A percentile compares a stretch with the other conserved stretches of the same genome.
phyloP scores from a whole-genome alignment of 352 stramenopile genomes.

The Phytophthora pini region DNA sequence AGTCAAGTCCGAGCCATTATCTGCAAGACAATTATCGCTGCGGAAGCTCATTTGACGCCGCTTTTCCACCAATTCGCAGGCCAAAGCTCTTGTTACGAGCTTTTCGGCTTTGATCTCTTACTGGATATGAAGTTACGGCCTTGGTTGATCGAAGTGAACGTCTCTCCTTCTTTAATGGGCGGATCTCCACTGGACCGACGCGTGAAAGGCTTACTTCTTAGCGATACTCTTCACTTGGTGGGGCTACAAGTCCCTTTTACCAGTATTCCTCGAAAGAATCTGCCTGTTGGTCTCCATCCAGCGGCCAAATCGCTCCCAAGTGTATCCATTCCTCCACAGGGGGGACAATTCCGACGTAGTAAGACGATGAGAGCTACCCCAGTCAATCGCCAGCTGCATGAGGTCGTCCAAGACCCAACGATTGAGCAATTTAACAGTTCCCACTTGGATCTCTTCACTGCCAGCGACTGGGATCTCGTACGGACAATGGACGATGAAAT shows the following conservation, averaged over 20 bases:
- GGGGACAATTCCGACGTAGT: slow-evolving; percentile 19
- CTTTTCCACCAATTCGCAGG: slow-evolving; percentile 66
- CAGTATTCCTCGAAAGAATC: slow-evolving; percentile 29
- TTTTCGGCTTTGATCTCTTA: slow-evolving; percentile 85
- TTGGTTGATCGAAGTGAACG: slow-evolving; percentile 83
- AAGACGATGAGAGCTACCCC: slow-evolving; percentile 27
- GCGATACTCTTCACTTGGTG: slow-evolving; percentile 84
- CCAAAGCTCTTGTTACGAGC: slow-evolving; percentile 64
- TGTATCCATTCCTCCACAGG: neutral
- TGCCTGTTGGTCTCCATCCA: slow-evolving; percentile 26
- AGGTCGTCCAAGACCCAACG: slow-evolving; percentile 57
- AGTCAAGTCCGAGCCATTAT: slow-evolving; percentile 62
- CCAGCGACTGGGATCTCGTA: slow-evolving; percentile 67
- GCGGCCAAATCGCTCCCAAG: neutral
- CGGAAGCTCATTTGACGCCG: slow-evolving; percentile 67
- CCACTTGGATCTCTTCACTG: slow-evolving; percentile 62
- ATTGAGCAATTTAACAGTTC: slow-evolving; percentile 47
- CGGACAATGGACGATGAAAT: slow-evolving; percentile 78
- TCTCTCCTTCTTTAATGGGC: slow-evolving; percentile 84
- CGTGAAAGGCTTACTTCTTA: slow-evolving; percentile 80
- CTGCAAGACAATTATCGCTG: slow-evolving; percentile 77
- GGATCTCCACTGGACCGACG: slow-evolving; percentile 72
- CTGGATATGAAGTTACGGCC: slow-evolving; percentile 60
- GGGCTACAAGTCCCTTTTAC: slow-evolving; percentile 56
- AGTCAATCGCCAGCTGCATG: slow-evolving; percentile 62